A percentile compares a stretch with the other conserved stretches of the same genome.
Evolutionary conservation across 2,329 filamentous ascomycete genomes (phyloP).

Genomic region (Fusarium sp.): DNA sequence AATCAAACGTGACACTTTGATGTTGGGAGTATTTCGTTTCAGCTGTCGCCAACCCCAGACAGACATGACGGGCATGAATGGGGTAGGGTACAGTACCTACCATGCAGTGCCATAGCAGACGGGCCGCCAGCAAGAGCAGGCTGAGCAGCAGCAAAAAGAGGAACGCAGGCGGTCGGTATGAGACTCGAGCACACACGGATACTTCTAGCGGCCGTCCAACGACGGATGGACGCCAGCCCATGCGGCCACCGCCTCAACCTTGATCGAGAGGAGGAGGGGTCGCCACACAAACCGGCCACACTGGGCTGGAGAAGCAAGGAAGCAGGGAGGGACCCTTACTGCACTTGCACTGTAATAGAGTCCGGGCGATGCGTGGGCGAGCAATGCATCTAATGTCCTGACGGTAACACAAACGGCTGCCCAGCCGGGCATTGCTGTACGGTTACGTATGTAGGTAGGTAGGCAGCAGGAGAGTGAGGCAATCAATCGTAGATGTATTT

Average conservation of each 20-base stretch:
- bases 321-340: conserved; percentile 4
- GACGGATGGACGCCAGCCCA: conserved; percentile 36
- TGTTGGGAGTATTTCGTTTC: conserved; percentile 33
- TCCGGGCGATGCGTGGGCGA: not conserved
- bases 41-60: conserved; percentile 36
- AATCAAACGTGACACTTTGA: conserved; percentile 27
- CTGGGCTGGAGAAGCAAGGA: conserved; percentile 25
- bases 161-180: not conserved
- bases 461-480: not conserved
- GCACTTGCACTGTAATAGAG: not conserved
- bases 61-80: conserved; percentile 25
- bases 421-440: not conserved
- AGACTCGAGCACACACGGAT: conserved; percentile 9
- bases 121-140: not conserved
- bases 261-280: conserved; percentile 29
- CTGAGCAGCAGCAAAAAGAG: not conserved
- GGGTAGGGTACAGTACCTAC: conserved; percentile 1
- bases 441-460: not conserved
- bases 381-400: not conserved
- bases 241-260: conserved; percentile 37
- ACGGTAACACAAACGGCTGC: not conserved
- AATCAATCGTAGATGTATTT: not conserved
- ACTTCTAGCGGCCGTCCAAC: conserved; percentile 36
- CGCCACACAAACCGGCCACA: conserved; percentile 36
- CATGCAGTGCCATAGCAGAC: not conserved